Evolutionary conservation across 2,329 filamentous ascomycete species (phyloP).

Genomic region (Claviceps sp.): DNA sequence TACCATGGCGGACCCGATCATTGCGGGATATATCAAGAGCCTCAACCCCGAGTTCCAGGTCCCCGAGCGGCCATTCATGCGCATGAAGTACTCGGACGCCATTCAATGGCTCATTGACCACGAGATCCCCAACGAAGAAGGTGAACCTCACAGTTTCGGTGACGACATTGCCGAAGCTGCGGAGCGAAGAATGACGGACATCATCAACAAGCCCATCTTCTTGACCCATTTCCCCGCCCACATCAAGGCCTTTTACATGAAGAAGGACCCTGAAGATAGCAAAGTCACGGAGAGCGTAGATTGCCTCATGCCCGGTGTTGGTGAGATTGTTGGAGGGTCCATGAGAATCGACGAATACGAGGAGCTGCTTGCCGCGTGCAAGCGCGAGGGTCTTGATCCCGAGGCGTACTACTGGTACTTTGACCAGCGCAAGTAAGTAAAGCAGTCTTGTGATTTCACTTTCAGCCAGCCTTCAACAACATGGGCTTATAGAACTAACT

Average conservation of each 20-base stretch:
- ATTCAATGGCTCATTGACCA: slow-evolving; percentile 89
- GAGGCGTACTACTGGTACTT: slow-evolving; percentile 97
- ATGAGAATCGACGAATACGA: slow-evolving; percentile 94
- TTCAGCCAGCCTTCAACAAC: neutral
- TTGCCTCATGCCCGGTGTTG: slow-evolving; percentile 75
- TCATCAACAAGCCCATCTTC: slow-evolving; percentile 90
- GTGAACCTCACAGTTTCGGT: slow-evolving; percentile 77
- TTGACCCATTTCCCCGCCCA: slow-evolving; percentile 92
- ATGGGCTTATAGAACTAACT: neutral
- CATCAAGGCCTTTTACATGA: slow-evolving; percentile 99
- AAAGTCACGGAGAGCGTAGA: slow-evolving; percentile 92
- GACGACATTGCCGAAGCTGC: slow-evolving; percentile 98
- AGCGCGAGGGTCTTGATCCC: slow-evolving; percentile 72
- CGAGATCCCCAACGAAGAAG: slow-evolving; percentile 86
- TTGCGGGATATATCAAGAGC: slow-evolving; percentile 60
- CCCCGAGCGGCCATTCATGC: slow-evolving; percentile 74
- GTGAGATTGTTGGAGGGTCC: slow-evolving; percentile 89
- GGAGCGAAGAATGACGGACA: slow-evolving; percentile 93
- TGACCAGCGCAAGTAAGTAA: slow-evolving; percentile 65
- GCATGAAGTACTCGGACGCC: slow-evolving; percentile 89
- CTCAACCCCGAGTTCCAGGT: slow-evolving; percentile 84
- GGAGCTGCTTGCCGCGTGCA: slow-evolving; percentile 78
- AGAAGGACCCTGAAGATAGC: slow-evolving; percentile 63
- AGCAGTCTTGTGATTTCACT: neutral
- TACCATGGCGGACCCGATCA: slow-evolving; percentile 58